A percentile compares a stretch with the other conserved stretches of the same genome.
These are phyloP conservation scores for Lasiodiplodia sp. DNA, from an alignment of 2,329 filamentous ascomycete genomes.

Conservation along the genomic window DNA sequence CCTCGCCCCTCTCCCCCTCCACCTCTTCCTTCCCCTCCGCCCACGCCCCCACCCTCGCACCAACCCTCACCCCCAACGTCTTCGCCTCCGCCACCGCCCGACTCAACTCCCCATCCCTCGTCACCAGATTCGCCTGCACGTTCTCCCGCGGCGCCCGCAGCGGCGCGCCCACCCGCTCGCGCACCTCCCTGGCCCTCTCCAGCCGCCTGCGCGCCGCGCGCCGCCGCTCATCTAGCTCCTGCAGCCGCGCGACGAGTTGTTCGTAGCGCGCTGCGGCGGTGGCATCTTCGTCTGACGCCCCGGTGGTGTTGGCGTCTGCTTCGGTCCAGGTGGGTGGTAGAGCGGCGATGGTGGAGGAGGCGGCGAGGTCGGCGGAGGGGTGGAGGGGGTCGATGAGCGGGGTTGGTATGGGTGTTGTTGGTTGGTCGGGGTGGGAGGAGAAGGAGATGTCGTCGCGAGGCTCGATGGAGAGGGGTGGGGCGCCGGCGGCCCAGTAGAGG, in stretches of 20 bases:
- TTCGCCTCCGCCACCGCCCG: slow-evolving; percentile 72
- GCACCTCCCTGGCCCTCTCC: slow-evolving; percentile 58
- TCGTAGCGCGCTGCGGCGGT: slow-evolving; percentile 41
- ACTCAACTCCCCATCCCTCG: slow-evolving; percentile 70
- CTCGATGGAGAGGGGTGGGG: slow-evolving; percentile 12
- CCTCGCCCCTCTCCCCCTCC: not conserved
- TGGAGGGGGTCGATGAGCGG: not conserved
- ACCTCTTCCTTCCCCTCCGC: not conserved
- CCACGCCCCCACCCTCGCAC: slow-evolving; percentile 42
- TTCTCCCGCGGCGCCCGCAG: slow-evolving; percentile 49
- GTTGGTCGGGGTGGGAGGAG: not conserved
- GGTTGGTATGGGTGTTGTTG: not conserved
- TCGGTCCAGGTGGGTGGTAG: slow-evolving; percentile 40
- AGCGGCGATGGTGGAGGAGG: slow-evolving; percentile 40
- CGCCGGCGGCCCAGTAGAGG: slow-evolving; percentile 62
- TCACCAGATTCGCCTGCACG: slow-evolving; percentile 72
- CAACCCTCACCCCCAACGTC: slow-evolving; percentile 57
- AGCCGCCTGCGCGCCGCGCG: slow-evolving; percentile 57
- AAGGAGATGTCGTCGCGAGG: not conserved
- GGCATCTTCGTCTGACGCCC: slow-evolving; percentile 30
- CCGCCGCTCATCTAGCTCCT: slow-evolving; percentile 57
- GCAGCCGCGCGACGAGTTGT: slow-evolving; percentile 54
- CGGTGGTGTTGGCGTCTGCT: slow-evolving; percentile 18
- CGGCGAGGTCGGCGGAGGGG: slow-evolving; percentile 10
- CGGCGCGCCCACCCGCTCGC: slow-evolving; percentile 59